Base-by-base conservation (phyloP, 495 filamentous ascomycete species). In the Massariosphaeria phaeospora region DNA sequence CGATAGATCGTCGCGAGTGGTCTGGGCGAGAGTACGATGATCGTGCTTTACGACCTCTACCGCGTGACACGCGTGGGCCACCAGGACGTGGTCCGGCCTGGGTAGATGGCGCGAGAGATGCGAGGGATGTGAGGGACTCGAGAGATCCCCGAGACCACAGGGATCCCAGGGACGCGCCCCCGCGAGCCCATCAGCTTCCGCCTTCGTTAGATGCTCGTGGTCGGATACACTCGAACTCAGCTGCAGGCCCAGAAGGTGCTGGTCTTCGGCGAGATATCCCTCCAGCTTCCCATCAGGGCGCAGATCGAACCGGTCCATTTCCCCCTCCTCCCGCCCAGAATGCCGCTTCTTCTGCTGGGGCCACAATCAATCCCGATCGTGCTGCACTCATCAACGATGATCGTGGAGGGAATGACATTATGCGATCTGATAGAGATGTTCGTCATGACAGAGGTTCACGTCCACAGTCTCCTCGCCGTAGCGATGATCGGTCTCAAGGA, bases 351-450 rank as follows among this genome's bases (percentile, higher is more conserved):
- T 47, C 42, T 38, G 70, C 69, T 50, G 42, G 59, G 17, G 7
- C 49, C 13, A 50, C 70, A 18, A 69, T 83, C 34, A 80, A 83
- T 59, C 78, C 82, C 2, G 79, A 76, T 8, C 69, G 81, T 47
- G 79, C 76, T 29, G 77, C 79, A n/a, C 57, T 79, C 9, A 78
- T 82, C 9, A 36, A 62, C 12, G 55, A 48, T 31, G 54, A 59
- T 44, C 35, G 56, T 36, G 52, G 41, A 5, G 59, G 67, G 34
- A 50, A 41, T 18, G 55, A 61, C n/a, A 26, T 24, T 4, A 50
- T 58, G 11, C 52, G 61, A 34, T 63, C 68, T 12, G 55, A 62
- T 10, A 68, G 76, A 57, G 78, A 82, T 9, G 68, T 70, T 10
- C 64, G 67, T 17, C 66, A 72, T 58, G 75, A 77, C 44, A 70